Evolutionary conservation across 225 moss, liverwort and hornwort species (phyloP), one percentile per base, ranked within the genome.

Genomic region (Marchantia paleacea): DNA sequence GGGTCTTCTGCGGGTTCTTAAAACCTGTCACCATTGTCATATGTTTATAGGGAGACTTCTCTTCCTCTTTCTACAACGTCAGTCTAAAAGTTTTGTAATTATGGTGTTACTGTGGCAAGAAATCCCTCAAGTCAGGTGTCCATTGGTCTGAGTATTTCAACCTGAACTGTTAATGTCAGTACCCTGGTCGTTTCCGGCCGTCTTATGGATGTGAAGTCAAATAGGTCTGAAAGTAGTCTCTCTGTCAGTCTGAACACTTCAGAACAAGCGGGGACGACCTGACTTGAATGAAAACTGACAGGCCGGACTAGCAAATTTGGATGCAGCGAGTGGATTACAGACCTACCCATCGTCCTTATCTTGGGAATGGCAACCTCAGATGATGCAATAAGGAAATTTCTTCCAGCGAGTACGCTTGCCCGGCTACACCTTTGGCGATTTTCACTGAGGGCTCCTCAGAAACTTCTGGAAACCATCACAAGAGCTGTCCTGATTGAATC

Each of bases 251-350:
- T 39, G 39, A 39, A 39, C 39, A 5, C 39, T 39, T 2, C 39
- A 69, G 39, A 8, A 70, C 6, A 52, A 52, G 14, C 24, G 3
- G 29, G 15, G 28, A 10, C 53, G 29, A 15, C 12, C n/a, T 69
- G 52, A 53, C 53, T 82, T 7, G 76, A 20, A 58, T 10, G 4
- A 11, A 15, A 64, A 50, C 11, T 74, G 24, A 74, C 29, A n/a
- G 52, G 12, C 22, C 22, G 12, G 50, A n/a, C 10, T 26, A 53
- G 13, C 6, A 0, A 11, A 7, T 68, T 57, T 25, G 29, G 82
- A 81, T 88, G 91, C 97, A 99, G 99, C 78, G 99, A 99, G 78
- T 95, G 95, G 99, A 91, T 95, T 14, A 69, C 82, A 52, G 88
- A 92, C 64, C 83, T 99, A 76, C 95, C 99, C 49, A 87, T 99